Evolutionary conservation across 768 basidiomycete species (phyloP).

Genomic region (Favolaschia claudopus): DNA sequence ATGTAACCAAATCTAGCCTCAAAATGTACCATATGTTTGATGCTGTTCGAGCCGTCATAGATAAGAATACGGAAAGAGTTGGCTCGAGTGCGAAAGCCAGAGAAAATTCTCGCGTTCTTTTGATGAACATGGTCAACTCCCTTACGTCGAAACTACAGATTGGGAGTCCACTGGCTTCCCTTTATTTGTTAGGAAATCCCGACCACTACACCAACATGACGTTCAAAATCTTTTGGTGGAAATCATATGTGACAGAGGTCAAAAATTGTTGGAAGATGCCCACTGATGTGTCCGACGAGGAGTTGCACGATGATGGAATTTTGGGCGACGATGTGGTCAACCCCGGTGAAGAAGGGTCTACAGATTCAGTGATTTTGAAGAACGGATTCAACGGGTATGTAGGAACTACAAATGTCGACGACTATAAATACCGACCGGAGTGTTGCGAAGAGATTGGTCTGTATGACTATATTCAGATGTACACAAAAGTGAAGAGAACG

Average conservation of each 20-base stretch:
- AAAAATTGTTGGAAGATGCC: not conserved
- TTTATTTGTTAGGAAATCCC: too few species aligned
- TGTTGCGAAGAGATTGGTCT: not conserved
- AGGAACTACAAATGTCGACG: not conserved
- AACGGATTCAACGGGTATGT: not conserved
- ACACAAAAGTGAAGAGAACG: not conserved
- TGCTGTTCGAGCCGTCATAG: too few species aligned
- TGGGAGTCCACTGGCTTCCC: not conserved
- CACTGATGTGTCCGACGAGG: not conserved
- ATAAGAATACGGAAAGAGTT: too few species aligned
- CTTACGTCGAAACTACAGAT: conserved; percentile 23
- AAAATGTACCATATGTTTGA: too few species aligned
- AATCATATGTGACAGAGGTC: not conserved
- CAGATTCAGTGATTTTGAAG: too few species aligned
- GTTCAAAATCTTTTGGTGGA: conserved; percentile 5
- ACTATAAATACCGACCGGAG: not conserved
- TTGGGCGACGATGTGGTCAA: too few species aligned
- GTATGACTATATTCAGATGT: not conserved
- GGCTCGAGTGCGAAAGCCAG: too few species aligned
- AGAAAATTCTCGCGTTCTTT: too few species aligned
- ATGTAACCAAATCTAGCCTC: too few species aligned
- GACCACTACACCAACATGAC: not conserved
- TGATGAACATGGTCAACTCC: conserved; percentile 33
- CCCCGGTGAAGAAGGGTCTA: too few species aligned
- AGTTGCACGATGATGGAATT: not conserved